Conservation (phyloP, 495 filamentous ascomycete genomes). For the Cladorrhinum samala region DNA sequence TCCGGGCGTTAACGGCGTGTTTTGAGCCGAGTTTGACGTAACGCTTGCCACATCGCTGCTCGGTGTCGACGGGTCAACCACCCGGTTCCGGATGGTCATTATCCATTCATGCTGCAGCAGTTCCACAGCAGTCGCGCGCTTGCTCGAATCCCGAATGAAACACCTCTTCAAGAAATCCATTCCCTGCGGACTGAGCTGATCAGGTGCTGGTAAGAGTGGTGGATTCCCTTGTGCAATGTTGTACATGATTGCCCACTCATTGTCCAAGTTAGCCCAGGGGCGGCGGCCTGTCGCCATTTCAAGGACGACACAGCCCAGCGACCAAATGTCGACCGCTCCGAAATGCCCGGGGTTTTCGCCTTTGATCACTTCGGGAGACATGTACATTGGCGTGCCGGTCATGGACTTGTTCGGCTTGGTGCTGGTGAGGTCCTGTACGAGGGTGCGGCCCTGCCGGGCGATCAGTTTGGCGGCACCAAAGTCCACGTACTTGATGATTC, state of each 20-base stretch:
- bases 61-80: constrained; percentile 50
- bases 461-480: constrained; percentile 98
- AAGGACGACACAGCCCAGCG: constrained; percentile 89
- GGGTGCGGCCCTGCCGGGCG: constrained; percentile 84
- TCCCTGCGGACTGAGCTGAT: constrained; percentile 77
- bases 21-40: constrained; percentile 21
- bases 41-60: constrained; percentile 43
- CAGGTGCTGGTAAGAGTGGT: constrained; percentile 70
- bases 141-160: constrained; percentile 79
- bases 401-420: constrained; percentile 80
- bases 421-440: constrained; percentile 54
- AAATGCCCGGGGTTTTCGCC: constrained; percentile 67
- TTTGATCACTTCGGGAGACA: constrained; percentile 98
- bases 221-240: constrained; percentile 96
- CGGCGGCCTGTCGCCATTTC: constrained; percentile 96
- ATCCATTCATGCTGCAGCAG: constrained; percentile 97
- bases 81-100: constrained; percentile 50
- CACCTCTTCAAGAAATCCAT: constrained; percentile 85
- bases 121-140: constrained; percentile 76
- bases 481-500: constrained; percentile 98
- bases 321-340: constrained; percentile 96
- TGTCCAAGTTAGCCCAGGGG: constrained; percentile 95
- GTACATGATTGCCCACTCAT: constrained; percentile 99
- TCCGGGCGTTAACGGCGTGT: constrained; percentile 22
- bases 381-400: constrained; percentile 99